Base-by-base conservation (phyloP, 352 stramenopile genomes). In the Pelagophyceae sp. region DNA sequence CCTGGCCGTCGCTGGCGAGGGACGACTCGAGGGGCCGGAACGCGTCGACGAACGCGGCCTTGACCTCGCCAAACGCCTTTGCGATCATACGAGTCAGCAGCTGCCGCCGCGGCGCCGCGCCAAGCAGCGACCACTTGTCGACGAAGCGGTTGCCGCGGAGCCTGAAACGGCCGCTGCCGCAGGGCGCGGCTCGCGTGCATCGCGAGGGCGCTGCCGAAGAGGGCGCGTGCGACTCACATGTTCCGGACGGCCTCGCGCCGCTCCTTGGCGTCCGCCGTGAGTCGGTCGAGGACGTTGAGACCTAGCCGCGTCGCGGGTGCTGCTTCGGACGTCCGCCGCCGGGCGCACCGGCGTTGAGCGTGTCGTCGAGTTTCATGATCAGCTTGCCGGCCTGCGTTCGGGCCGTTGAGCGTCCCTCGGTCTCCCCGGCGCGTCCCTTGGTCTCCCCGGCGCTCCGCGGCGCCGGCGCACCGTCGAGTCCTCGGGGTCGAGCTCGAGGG, bases 61-160 rank as follows among this genome's bases (percentile, higher is more conserved):
- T 74, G 33, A 74, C 29, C 38, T 74, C 67, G 67, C 58, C 33
- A n/a, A 74, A 74, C 2, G 35, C 67, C 33, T n/a, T 31, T 1
- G 67, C 25, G 33, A 74, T 33, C 35, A 74, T 58, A 2, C 67
- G 33, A 1, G 5, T 31, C 15, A 74, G 17, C 15, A 74, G 31
- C 15, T 60, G 25, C 35, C n/a, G 11, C 23, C 67, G 67, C 15
- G 3, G 25, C 15, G 6, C 25, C 23, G 2, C 33, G 11, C 0
- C 35, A 23, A 74, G 38, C 1, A 17, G 0, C 15, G 67, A 33
- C 67, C 67, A 74, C 67, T 74, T 74, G 20, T 27, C 1, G 33
- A 1, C 33, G n/a, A 74, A 58, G 17, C 17, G 23, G 27, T 51
- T 3, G 67, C 67, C 61, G 45, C 45, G 45, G 45, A 54, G 45